Evolutionary conservation across 345 rosid species (phyloP).

Genomic region (Eucalyptus sp.): DNA sequence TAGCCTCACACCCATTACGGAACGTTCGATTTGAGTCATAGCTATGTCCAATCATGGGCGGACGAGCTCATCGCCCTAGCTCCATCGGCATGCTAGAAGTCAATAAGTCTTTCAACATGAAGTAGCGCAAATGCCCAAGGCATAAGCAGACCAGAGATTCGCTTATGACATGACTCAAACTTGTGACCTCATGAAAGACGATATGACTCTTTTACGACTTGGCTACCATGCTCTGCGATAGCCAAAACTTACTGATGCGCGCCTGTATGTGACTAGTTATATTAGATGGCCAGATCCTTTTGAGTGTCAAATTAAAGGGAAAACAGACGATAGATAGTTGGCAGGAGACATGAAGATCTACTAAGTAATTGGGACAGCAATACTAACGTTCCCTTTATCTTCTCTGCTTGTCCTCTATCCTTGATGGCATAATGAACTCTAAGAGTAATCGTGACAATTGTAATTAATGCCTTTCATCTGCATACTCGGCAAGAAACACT

Average conservation of each 20-base stretch:
- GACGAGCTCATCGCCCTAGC: rapidly evolving
- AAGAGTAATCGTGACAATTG: neutral
- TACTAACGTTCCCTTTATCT: neutral
- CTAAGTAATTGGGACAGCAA: neutral
- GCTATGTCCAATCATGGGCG: neutral
- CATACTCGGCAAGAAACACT: slow-evolving; percentile 2
- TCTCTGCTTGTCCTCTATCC: neutral
- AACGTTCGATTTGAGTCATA: rapidly evolving
- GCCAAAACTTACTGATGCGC: neutral
- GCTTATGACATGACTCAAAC: neutral
- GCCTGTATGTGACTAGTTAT: neutral
- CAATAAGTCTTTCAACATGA: neutral
- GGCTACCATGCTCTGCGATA: neutral
- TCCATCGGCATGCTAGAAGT: neutral
- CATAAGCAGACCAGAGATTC: neutral
- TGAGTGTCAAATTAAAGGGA: neutral
- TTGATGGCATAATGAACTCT: neutral
- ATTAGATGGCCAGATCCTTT: neutral
- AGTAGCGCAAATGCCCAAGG: neutral
- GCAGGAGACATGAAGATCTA: neutral
- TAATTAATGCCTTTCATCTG: neutral
- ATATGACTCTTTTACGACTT: neutral
- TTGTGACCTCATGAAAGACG: neutral
- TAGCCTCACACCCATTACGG: rapidly evolving
- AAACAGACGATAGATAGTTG: neutral